Percentiles rank a stretch among this genome's conserved stretches.
These are phyloP conservation scores for Cladosporium sp. DNA, from an alignment of 2,329 filamentous ascomycete genomes.

Conservation along the genomic window DNA sequence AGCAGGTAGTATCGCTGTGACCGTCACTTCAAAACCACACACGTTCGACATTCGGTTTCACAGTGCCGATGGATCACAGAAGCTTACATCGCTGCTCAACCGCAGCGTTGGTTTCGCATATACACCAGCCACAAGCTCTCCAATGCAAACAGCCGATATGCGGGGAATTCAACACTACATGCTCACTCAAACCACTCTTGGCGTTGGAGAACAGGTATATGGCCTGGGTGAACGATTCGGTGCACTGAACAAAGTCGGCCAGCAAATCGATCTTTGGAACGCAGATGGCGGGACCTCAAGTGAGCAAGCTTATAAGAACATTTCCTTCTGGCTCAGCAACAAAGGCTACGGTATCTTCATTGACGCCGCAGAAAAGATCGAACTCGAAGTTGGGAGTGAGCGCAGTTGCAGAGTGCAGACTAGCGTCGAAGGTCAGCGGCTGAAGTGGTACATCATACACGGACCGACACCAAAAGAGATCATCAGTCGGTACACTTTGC, in stretches of 20 bases:
- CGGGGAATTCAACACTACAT: slow-evolving; percentile 39
- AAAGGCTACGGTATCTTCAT: slow-evolving; percentile 75
- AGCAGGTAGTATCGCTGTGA: slow-evolving; percentile 51
- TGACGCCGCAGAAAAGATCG: slow-evolving; percentile 64
- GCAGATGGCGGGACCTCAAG: slow-evolving; percentile 61
- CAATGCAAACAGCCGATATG: slow-evolving; percentile 53
- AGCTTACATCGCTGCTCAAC: slow-evolving; percentile 52
- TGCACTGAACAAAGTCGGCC: slow-evolving; percentile 71
- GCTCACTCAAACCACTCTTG: slow-evolving; percentile 43
- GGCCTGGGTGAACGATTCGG: slow-evolving; percentile 74
- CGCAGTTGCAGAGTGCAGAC: slow-evolving; percentile 67
- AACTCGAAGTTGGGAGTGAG: slow-evolving; percentile 71
- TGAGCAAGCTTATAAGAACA: slow-evolving; percentile 69
- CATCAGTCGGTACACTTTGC: slow-evolving; percentile 59
- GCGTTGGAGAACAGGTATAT: slow-evolving; percentile 62
- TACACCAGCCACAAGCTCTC: slow-evolving; percentile 49
- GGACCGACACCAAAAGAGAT: slow-evolving; percentile 69
- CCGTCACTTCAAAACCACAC: slow-evolving; percentile 46
- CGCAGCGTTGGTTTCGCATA: slow-evolving; percentile 58
- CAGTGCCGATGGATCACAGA: slow-evolving; percentile 45
- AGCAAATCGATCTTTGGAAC: slow-evolving; percentile 62
- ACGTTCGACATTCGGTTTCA: slow-evolving; percentile 56
- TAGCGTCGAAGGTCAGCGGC: slow-evolving; percentile 61
- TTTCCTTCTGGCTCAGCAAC: slow-evolving; percentile 66
- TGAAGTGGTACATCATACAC: slow-evolving; percentile 72